Percentiles rank a stretch among this genome's conserved stretches.
Conservation (phyloP, 495 filamentous ascomycete species). For the Penicillium alfredii region DNA sequence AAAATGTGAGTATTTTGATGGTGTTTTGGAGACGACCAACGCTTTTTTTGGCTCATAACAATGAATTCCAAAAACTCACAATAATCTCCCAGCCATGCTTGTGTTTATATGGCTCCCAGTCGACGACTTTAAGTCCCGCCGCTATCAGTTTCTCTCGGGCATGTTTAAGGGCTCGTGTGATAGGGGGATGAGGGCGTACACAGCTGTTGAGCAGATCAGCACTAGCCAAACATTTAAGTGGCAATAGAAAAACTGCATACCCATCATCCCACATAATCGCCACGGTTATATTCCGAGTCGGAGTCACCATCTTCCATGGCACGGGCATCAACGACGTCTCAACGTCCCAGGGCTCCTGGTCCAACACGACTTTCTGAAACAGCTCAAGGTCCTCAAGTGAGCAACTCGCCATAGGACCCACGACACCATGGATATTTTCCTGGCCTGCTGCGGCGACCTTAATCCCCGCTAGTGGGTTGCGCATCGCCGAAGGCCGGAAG, state of each 20-base stretch:
- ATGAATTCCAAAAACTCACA: conserved; percentile 18
- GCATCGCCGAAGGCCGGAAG: conserved; percentile 49
- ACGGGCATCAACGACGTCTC: conserved; percentile 55
- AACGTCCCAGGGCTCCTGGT: conserved; percentile 54
- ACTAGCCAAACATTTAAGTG: too few species aligned
- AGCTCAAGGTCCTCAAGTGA: conserved; percentile 57
- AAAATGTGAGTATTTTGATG: conserved; percentile 1
- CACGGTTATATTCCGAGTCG: conserved; percentile 51
- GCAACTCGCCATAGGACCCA: conserved; percentile 55
- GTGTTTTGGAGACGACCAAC: too few species aligned
- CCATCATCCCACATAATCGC: conserved; percentile 68
- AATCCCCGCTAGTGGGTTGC: conserved; percentile 43
- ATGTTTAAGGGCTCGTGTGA: conserved; percentile 52
- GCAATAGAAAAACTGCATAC: too few species aligned
- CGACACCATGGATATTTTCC: conserved; percentile 54
- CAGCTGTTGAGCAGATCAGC: too few species aligned
- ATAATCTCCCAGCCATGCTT: conserved; percentile 55
- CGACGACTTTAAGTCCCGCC: conserved; percentile 51
- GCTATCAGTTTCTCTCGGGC: conserved; percentile 49
- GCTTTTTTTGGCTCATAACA: too few species aligned
- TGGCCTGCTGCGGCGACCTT: conserved; percentile 47
- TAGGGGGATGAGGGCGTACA: conserved; percentile 61
- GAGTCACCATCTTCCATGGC: conserved; percentile 47
- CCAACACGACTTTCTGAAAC: conserved; percentile 56
- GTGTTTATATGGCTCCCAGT: conserved; percentile 62